phyloP scores from a whole-genome alignment of 2,329 filamentous ascomycete genomes.

The Nigrograna mackinnonii region DNA sequence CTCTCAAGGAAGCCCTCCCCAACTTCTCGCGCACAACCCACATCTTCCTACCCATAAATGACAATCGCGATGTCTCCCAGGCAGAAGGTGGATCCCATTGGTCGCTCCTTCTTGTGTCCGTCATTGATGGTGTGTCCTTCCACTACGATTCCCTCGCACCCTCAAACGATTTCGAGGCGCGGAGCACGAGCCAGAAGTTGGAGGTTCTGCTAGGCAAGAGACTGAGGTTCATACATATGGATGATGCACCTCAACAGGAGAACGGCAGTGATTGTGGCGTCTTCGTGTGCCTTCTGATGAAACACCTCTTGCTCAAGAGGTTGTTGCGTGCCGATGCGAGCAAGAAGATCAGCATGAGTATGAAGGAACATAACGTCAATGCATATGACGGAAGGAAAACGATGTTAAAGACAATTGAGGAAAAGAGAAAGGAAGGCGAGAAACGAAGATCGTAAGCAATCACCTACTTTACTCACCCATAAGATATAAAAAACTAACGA shows the following conservation, averaged over 20 bases:
- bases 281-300: constrained; percentile 94
- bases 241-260: constrained; percentile 87
- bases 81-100: constrained; percentile 94
- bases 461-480: neutral
- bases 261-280: constrained; percentile 95
- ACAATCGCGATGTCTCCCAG: constrained; percentile 75
- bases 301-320: constrained; percentile 84
- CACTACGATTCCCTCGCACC: constrained; percentile 90
- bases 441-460: constrained; percentile 74
- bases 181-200: constrained; percentile 70
- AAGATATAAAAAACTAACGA: constrained; percentile 2
- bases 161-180: constrained; percentile 75
- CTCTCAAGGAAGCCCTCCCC: constrained; percentile 71
- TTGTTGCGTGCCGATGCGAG: constrained; percentile 77
- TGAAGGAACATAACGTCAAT: constrained; percentile 83
- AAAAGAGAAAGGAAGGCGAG: constrained; percentile 83
- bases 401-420: constrained; percentile 88
- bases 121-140: constrained; percentile 88
- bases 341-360: constrained; percentile 92
- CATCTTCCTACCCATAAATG: constrained; percentile 94
- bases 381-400: constrained; percentile 80
- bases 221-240: constrained; percentile 77
- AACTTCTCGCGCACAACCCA: constrained; percentile 82
- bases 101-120: constrained; percentile 87
- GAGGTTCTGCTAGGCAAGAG: constrained; percentile 67